Evolutionary conservation across 2,329 filamentous ascomycete species (phyloP), one percentile per base, ranked within the genome.

Genomic region (Cyclaneusma minus): DNA sequence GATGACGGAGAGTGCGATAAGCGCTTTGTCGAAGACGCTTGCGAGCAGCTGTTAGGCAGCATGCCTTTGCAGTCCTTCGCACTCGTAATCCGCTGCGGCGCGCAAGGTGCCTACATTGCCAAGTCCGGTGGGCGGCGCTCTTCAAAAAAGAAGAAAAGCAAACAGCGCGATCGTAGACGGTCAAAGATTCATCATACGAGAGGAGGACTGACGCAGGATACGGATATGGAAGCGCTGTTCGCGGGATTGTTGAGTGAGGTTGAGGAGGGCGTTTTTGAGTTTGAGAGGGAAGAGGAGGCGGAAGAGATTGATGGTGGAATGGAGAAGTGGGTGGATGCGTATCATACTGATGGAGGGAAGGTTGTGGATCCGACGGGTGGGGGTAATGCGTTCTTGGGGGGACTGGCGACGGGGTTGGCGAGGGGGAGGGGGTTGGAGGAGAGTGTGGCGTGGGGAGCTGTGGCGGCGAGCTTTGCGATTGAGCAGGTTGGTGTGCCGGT

Each of bases 321-420:
- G 28, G 66, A 75, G 40, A 56, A 62, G 32, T 92, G 83, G 80
- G 54, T 93, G 13, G 81, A 80, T 8, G 79, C 85, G 6, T 87
- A 77, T 44, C 79, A 85, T 43, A 51, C 48, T 13, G 34, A 32
- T 8, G 33, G 33, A 8, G 44, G 44, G 1, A 67, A 57, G 31
- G 82, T 94, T 2, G 56, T 89, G n/a, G 89, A 95, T 49, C 85
- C 87, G 1, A 95, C 89, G 0, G 89, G 89, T 7, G 89, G 84
- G 12, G 89, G 89, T 1, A 98, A 98, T 50, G 75, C 79, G 0
- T 95, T 94, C 41, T 58, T 94, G 13, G 64, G 64, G 13, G 64
- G 65, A n/a, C 39, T 72, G 24, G 55, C 60, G 0, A 57, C 73
- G 8, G 70, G 60, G 1, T 51, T 77, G 37, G 72, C 60, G 16